Percentiles rank a stretch among this genome's conserved stretches.
These are phyloP conservation scores for Globisporangium nagaii DNA, from an alignment of 352 stramenopile genomes.

Conservation along the genomic window DNA sequence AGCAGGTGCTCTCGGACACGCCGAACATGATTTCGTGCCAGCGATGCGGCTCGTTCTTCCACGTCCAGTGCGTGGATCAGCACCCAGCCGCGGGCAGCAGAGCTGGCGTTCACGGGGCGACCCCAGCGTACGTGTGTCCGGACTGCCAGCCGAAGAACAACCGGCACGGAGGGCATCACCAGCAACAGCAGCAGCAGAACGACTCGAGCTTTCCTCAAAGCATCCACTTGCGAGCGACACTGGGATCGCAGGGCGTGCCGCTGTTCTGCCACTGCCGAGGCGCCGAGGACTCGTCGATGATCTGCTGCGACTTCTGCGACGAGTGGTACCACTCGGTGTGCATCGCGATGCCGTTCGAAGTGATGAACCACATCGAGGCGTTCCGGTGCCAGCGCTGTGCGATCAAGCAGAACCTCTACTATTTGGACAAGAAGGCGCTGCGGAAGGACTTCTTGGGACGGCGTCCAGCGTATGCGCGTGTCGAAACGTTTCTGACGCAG, in stretches of 20 bases:
- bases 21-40: conserved; percentile 43
- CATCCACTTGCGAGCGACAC: conserved; percentile 10
- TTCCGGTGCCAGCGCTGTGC: conserved; percentile 71
- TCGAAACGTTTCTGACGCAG: conserved; percentile 52
- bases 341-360: conserved; percentile 49
- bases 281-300: conserved; percentile 65
- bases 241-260: conserved; percentile 18
- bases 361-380: conserved; percentile 59
- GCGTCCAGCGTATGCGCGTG: conserved; percentile 38
- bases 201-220: neutral
- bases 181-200: neutral
- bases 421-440: conserved; percentile 57
- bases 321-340: conserved; percentile 81
- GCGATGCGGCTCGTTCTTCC: conserved; percentile 46
- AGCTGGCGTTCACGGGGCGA: neutral
- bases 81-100: neutral
- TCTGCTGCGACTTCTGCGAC: conserved; percentile 85
- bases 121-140: conserved; percentile 17
- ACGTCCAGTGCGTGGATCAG: conserved; percentile 45
- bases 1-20: conserved; percentile 59
- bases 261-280: conserved; percentile 75
- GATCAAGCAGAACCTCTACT: conserved; percentile 60
- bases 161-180: neutral
- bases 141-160: conserved; percentile 13
- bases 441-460: conserved; percentile 35